phyloP scores from a whole-genome alignment of 2,329 filamentous ascomycete species.

The Diaporthe citri region DNA sequence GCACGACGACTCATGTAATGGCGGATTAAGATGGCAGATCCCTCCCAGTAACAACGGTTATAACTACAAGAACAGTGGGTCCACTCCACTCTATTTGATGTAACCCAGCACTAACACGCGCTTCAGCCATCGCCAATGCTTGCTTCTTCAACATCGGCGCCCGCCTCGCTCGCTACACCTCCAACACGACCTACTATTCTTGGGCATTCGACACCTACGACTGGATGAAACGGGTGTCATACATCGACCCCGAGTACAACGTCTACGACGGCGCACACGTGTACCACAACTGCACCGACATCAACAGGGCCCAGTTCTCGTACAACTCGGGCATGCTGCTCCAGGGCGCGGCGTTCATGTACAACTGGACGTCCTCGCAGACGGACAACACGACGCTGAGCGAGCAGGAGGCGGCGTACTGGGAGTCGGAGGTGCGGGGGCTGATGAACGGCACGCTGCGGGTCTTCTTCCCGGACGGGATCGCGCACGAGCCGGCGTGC shows the following conservation, averaged over 20 bases:
- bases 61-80: conserved; percentile 66
- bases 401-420: conserved; percentile 47
- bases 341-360: conserved; percentile 73
- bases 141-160: conserved; percentile 61
- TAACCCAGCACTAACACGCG: conserved; percentile 25
- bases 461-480: conserved; percentile 50
- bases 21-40: conserved; percentile 74
- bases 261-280: conserved; percentile 71
- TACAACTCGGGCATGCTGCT: conserved; percentile 72
- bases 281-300: conserved; percentile 64
- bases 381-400: conserved; percentile 58
- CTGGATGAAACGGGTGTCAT: conserved; percentile 59
- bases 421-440: conserved; percentile 64
- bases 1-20: conserved; percentile 70
- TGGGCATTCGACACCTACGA: conserved; percentile 66
- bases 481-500: conserved; percentile 64
- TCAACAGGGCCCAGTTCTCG: conserved; percentile 70
- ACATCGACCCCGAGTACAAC: conserved; percentile 67
- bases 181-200: conserved; percentile 63
- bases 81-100: conserved; percentile 3
- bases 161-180: conserved; percentile 69
- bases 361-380: conserved; percentile 51
- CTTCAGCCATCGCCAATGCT: conserved; percentile 51
- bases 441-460: conserved; percentile 56
- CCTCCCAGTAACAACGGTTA: conserved; percentile 72